These are phyloP conservation scores for Dactylellina parvicollis DNA, from an alignment of 2,329 filamentous ascomycete species.

Conservation along the genomic window DNA sequence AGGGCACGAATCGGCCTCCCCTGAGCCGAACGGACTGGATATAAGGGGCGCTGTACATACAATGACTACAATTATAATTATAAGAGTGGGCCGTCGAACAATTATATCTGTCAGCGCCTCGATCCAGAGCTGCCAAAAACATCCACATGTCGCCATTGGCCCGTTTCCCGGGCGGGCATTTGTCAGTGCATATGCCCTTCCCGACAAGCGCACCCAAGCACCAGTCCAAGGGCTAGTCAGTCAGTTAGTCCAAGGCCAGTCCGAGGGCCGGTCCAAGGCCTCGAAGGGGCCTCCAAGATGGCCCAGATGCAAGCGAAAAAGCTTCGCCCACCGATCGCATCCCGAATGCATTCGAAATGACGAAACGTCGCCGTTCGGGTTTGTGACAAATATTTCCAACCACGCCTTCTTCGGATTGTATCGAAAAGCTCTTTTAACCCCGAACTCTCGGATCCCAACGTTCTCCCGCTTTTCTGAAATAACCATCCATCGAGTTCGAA, in stretches of 20 bases:
- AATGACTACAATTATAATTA: too few relatives aligned
- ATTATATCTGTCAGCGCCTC: background rate
- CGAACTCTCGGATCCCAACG: slow-evolving; percentile 32
- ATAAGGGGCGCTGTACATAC: too few relatives aligned
- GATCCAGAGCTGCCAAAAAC: background rate
- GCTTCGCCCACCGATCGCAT: slow-evolving; percentile 21
- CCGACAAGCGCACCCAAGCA: background rate
- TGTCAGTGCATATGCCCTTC: too few relatives aligned
- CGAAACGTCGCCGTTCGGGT: background rate
- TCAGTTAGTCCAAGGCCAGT: too few relatives aligned
- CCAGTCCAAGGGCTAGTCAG: background rate
- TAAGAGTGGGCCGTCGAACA: too few relatives aligned
- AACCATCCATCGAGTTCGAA: too few relatives aligned
- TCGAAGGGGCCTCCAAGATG: background rate
- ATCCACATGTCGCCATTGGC: background rate
- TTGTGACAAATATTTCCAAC: slow-evolving; percentile 17
- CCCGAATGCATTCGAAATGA: background rate
- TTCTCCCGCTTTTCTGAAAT: slow-evolving; percentile 24
- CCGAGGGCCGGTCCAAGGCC: background rate
- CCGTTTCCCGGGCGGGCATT: too few relatives aligned
- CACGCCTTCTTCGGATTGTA: background rate
- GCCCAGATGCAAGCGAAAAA: slow-evolving; percentile 13
- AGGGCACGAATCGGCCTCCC: too few relatives aligned
- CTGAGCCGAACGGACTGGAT: too few relatives aligned
- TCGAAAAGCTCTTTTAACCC: slow-evolving; percentile 16